Conservation (phyloP, 1,284 basidiomycete genomes). For the Pyrrhoderma lamaoense region DNA sequence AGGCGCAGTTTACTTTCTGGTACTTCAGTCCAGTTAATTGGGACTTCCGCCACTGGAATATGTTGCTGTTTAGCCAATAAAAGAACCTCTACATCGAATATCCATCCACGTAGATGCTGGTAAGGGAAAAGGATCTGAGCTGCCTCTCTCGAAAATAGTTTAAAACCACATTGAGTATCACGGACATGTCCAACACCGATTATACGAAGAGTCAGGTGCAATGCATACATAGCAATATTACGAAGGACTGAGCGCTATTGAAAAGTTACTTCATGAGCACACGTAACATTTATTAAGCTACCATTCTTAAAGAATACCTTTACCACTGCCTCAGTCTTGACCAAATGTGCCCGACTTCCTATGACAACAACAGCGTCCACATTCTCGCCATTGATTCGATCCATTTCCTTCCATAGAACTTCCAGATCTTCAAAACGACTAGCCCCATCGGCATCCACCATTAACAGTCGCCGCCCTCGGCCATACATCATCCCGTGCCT, state of each 20-base stretch:
- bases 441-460: constrained; percentile 93
- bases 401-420: constrained; percentile 66
- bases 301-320: too few relatives aligned
- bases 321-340: constrained; percentile 88
- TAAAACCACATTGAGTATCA: constrained; percentile 97
- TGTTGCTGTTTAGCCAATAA: constrained; percentile 72
- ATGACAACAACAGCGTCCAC: constrained; percentile 59
- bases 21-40: constrained; percentile 89
- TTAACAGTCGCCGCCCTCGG: constrained; percentile 73
- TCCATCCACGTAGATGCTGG: constrained; percentile 83
- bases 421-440: constrained; percentile 80
- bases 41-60: constrained; percentile 78
- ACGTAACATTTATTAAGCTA: too few relatives aligned
- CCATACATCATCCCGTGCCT: constrained; percentile 82
- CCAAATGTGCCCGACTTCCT: constrained; percentile 87
- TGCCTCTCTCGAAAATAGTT: constrained; percentile 78
- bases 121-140: constrained; percentile 77
- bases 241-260: constrained; percentile 77
- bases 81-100: constrained; percentile 93
- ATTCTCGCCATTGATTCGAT: constrained; percentile 43
- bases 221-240: constrained; percentile 87
- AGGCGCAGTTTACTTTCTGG: constrained; percentile 87
- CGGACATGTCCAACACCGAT: constrained; percentile 83
- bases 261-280: background rate
- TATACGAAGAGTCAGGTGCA: constrained; percentile 78